Base-by-base conservation (phyloP, 345 rosid genomes). In the Arabis hirsuta region DNA sequence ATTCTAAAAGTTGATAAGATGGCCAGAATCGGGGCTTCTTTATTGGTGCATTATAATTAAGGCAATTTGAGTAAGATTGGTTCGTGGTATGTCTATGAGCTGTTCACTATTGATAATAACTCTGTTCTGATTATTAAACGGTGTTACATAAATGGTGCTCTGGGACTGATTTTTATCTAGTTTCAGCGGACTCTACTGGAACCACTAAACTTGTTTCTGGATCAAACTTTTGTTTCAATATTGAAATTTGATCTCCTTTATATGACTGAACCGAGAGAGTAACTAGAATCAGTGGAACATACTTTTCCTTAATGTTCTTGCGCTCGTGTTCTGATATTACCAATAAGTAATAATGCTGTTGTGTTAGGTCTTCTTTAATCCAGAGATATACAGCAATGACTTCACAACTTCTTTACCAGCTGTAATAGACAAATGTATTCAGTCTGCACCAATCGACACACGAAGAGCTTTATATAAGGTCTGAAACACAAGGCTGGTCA, bases 381-480 rank as follows among this genome's bases (percentile, higher is more conserved):
- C 99, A 26, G 99, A 91, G 86, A 95, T 91, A 55, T 91, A 88
- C 78, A 86, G 84, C 85, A 81, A 78, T 65, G 92, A 95, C 74
- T 91, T 78, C 58, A 46, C 82, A 24, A 86, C 95, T 76, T 83
- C 97, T 64, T 84, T 91, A 75, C 96, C 98, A 55, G 90, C 71
- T 63, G 91, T 94, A 32, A 88, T 94, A 75, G 98, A 94, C 82
- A 91, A 88, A 67, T 94, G 97, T 71, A 94, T 91, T 47, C 98
- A 91, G 76, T 94, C 97, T 75, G 96, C 99, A 20, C 99, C 99
- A 20, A 95, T 91, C 73, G 99, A 95, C 79, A 95, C 99, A 34
- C 88, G 99, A 70, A 82, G 99, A 85, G 96, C 99, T 52, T 85
- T 95, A 76, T 95, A 95, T 73, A 95, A 95, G 97, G 99, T 91